A percentile compares a stretch with the other conserved stretches of the same genome.
phyloP scores from a whole-genome alignment of 2,329 filamentous ascomycete species.

The Aureobasidium sp. region DNA sequence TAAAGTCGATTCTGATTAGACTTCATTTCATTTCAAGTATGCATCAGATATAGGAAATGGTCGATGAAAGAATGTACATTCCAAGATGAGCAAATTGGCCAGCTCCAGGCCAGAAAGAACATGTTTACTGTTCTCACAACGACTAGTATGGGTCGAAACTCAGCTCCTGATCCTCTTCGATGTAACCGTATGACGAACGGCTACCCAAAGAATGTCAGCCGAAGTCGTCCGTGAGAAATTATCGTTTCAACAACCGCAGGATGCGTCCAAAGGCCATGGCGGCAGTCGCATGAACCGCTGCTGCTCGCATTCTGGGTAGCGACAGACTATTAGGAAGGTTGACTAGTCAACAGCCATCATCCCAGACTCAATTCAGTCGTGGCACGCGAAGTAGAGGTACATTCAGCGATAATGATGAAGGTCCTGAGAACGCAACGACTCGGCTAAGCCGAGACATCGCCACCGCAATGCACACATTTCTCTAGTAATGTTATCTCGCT shows the following conservation, averaged over 20 bases:
- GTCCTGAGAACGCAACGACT: not conserved
- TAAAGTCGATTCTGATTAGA: slow-evolving; percentile 3
- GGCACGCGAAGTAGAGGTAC: not conserved
- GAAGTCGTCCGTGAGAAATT: not conserved
- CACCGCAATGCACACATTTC: not conserved
- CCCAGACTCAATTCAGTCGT: not conserved
- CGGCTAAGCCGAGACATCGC: not conserved
- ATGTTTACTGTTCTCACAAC: not conserved
- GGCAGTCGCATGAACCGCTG: not conserved
- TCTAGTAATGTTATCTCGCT: not conserved
- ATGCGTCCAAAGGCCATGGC: not conserved
- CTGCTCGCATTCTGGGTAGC: not conserved
- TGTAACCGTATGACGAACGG: not conserved
- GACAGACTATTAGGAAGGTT: not conserved
- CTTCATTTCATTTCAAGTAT: not conserved
- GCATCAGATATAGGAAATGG: not conserved
- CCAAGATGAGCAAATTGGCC: not conserved
- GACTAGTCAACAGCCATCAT: not conserved
- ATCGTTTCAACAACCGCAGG: slow-evolving; percentile 6
- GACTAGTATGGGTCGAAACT: not conserved
- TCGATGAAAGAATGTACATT: not conserved
- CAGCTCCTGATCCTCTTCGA: not conserved
- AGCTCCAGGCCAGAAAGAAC: not conserved
- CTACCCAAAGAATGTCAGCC: not conserved
- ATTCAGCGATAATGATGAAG: not conserved